Evolutionary conservation across 305 asterid species (phyloP).

Genomic region (Fraxinus paxiana): DNA sequence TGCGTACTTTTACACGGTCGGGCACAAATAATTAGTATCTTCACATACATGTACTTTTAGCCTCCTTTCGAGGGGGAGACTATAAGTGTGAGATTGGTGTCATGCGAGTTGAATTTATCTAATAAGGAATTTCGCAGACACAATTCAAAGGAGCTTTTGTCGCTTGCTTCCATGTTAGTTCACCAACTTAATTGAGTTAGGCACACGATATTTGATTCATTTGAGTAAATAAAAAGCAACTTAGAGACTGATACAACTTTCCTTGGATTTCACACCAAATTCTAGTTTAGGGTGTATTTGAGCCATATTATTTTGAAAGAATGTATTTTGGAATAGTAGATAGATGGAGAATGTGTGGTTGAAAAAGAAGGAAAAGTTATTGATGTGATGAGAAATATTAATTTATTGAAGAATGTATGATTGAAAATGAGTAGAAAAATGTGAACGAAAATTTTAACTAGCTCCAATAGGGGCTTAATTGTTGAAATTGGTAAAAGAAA

Average conservation of each 20-base stretch:
- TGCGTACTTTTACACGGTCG: background rate
- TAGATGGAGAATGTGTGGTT: too few relatives aligned
- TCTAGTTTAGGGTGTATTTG: background rate
- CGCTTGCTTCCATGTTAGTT: background rate
- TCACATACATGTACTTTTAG: background rate
- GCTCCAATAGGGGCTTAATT: background rate
- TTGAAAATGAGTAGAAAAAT: too few relatives aligned
- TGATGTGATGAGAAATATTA: too few relatives aligned
- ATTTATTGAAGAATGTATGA: too few relatives aligned
- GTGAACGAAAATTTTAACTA: too few relatives aligned
- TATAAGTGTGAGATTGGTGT: background rate
- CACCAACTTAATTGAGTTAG: background rate
- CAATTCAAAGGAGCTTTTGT: background rate
- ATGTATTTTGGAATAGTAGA: too few relatives aligned
- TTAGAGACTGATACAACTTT: background rate
- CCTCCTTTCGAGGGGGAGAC: background rate
- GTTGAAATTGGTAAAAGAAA: background rate
- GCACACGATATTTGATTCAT: background rate
- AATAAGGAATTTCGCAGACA: background rate
- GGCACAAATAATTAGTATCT: background rate
- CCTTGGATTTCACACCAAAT: background rate
- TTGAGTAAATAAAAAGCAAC: background rate
- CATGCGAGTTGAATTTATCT: background rate
- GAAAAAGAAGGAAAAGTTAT: too few relatives aligned
- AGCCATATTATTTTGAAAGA: too few relatives aligned